These are phyloP conservation scores for Mycena rebaudengoi DNA, from an alignment of 768 basidiomycete species.

Conservation along the genomic window DNA sequence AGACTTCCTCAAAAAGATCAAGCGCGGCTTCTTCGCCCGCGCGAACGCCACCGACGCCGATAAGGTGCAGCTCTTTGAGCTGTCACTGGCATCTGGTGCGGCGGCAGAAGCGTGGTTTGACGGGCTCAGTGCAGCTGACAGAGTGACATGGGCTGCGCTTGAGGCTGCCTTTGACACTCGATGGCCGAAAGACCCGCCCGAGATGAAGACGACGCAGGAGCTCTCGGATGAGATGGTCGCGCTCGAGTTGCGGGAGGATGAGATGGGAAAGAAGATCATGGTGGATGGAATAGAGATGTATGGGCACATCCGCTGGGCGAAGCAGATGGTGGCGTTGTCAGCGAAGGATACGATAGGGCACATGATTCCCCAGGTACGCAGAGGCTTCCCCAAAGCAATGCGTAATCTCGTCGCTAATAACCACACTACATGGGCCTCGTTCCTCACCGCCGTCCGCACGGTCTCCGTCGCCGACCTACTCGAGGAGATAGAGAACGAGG, in stretches of 20 bases:
- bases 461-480: background rate
- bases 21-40: background rate
- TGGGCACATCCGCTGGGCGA: background rate
- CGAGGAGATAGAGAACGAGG: too few species aligned
- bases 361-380: slow-evolving; percentile 1
- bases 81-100: background rate
- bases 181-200: slow-evolving; percentile 2
- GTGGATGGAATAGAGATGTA: background rate
- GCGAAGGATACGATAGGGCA: background rate
- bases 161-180: background rate
- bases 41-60: background rate
- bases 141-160: background rate
- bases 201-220: background rate
- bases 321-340: background rate
- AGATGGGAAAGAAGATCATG: background rate
- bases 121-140: background rate
- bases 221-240: background rate
- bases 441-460: background rate
- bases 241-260: background rate
- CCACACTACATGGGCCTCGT: background rate
- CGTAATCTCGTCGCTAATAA: too few species aligned
- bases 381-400: background rate
- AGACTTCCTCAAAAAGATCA: background rate
- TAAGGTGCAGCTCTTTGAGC: background rate
- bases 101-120: background rate